Evolutionary conservation across 2,329 filamentous ascomycete species (phyloP), one percentile per base, ranked within the genome.

Genomic region (Cytospora piceae): DNA sequence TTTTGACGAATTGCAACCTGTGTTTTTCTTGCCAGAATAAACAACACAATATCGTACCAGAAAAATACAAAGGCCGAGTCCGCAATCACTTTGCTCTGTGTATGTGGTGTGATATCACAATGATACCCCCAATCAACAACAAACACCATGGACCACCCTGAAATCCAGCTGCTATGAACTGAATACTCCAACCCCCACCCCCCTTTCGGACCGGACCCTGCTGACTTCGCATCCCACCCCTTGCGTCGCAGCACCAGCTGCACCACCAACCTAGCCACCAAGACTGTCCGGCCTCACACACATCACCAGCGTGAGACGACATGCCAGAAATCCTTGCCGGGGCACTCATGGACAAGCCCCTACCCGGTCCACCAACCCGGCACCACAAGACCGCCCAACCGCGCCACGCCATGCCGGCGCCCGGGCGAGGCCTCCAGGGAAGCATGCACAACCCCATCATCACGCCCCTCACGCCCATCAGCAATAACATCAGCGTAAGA

Each of bases 281-380:
- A 29, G 27, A 29, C 46, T 9, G 11, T 49, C 46, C 39, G 39
- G 22, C 24, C 42, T 31, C 29, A 12, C 8, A 7, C 22, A 29
- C n/a, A 34, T 32, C 32, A 11, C 4, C 42, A 11, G 7, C 31
- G 1, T 15, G 17, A 24, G 17, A 46, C 46, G 52, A 56, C 12
- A 46, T 42, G 46, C 29, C 60, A 37, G 52, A 56, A 12, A 32
- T 34, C 34, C 42, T 34, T n/a, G n/a, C 46, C 46, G n/a, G n/a
- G n/a, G n/a, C 46, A 24, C 46, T 24, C 15, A 56, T 29, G 53
- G n/a, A 55, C 11, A 62, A 56, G 53, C 29, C 60, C 2, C 60
- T 51, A 8, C 60, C 52, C 7, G n/a, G 22, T 2, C 54, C 60
- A 56, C 39, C 60, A 22, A 29, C 60, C 32, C 9, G 34, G 27